Evolutionary conservation across 2,329 filamentous ascomycete species (phyloP).

Genomic region (Fusarium veterinarium): DNA sequence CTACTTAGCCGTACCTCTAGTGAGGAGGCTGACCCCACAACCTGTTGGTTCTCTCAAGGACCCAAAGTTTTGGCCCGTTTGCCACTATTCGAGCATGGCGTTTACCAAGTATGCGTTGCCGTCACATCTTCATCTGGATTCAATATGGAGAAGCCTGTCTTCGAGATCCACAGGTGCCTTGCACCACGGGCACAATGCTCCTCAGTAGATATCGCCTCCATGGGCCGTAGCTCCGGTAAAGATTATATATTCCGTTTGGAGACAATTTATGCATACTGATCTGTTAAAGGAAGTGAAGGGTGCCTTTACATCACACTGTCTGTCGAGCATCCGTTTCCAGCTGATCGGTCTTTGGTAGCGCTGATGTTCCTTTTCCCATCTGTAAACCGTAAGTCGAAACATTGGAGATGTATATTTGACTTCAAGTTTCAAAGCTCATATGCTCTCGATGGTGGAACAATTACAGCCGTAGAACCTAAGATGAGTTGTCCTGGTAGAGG

Average conservation of each 20-base stretch:
- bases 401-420: neutral
- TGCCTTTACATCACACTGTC: neutral
- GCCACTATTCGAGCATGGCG: neutral
- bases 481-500: neutral
- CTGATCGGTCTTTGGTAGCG: neutral
- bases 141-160: neutral
- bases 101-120: neutral
- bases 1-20: constrained; percentile 28
- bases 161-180: constrained; percentile 1
- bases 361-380: neutral
- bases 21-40: constrained; percentile 11
- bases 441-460: neutral
- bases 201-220: neutral
- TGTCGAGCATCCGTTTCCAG: neutral
- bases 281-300: neutral
- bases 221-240: constrained; percentile 8
- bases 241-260: neutral
- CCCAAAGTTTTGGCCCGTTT: constrained; percentile 1
- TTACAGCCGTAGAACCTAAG: neutral
- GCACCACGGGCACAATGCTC: neutral
- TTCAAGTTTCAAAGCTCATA: neutral
- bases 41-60: neutral
- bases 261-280: neutral
- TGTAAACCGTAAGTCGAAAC: neutral
- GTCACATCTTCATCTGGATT: neutral